Evolutionary conservation across 2,329 filamentous ascomycete species (phyloP).

Genomic region (Cordyceps javanica): DNA sequence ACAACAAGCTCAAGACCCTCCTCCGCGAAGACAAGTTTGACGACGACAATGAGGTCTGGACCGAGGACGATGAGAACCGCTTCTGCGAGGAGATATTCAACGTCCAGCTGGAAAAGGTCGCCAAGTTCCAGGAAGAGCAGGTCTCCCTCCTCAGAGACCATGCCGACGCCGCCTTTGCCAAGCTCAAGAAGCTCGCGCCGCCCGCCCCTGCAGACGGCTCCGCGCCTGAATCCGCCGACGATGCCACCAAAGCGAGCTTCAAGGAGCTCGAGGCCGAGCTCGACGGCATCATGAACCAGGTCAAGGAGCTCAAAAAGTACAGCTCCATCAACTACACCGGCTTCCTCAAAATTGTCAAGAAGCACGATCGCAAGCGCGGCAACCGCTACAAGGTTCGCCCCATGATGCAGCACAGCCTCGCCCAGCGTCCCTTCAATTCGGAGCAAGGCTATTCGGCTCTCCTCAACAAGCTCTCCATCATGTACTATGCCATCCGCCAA

Average conservation of each 20-base stretch:
- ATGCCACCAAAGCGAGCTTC: slow-evolving; percentile 47
- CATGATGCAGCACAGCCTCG: slow-evolving; percentile 82
- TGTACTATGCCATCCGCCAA: slow-evolving; percentile 92
- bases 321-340: slow-evolving; percentile 96
- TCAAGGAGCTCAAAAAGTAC: slow-evolving; percentile 91
- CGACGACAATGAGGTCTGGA: slow-evolving; percentile 69
- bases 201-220: slow-evolving; percentile 38
- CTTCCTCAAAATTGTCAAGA: slow-evolving; percentile 97
- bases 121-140: slow-evolving; percentile 78
- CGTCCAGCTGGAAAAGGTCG: slow-evolving; percentile 90
- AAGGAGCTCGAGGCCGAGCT: slow-evolving; percentile 72
- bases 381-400: slow-evolving; percentile 81
- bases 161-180: slow-evolving; percentile 53
- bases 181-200: slow-evolving; percentile 75
- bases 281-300: slow-evolving; percentile 81
- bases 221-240: slow-evolving; percentile 27
- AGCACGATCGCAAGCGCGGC: slow-evolving; percentile 92
- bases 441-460: slow-evolving; percentile 84
- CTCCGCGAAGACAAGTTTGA: slow-evolving; percentile 67
- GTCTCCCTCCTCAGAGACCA: slow-evolving; percentile 52
- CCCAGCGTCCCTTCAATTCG: slow-evolving; percentile 88
- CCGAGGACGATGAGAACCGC: slow-evolving; percentile 83
- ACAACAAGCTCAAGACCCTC: slow-evolving; percentile 83
- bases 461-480: slow-evolving; percentile 82
- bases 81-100: slow-evolving; percentile 97